Evolutionary conservation across 345 rosid genomes (phyloP), one percentile per base, ranked within the genome.

Genomic region (Rhodamnia argentea): DNA sequence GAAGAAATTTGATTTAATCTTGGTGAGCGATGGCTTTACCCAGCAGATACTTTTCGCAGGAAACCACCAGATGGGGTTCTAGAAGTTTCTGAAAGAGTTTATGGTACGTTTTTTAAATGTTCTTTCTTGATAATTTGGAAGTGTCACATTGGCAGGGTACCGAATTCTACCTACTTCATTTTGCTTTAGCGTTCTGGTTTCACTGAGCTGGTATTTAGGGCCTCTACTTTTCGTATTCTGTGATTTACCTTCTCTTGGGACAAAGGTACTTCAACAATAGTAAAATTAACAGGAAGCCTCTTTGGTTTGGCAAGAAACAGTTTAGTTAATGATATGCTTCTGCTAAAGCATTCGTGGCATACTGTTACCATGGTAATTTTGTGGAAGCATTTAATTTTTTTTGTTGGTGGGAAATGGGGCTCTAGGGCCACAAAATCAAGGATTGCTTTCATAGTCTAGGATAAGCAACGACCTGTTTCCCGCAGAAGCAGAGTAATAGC

Each of bases 41-140:
- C 89, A 94, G 98, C 7, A 95, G 90, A 89, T 87, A 96, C 70
- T 96, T 97, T 86, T 91, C 2, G 91, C 86, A 88, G 91, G 89
- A 95, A 96, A 87, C 98, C 96, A 2, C 98, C 98, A 22, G 98
- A 97, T 87, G 98, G 98, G 5, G 88, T 97, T 89, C 92, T 96
- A 57, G 95, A 97, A 96, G 92, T 96, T 86, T 94, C 90, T 55
- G 98, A 97, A 88, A 90, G 94, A 86, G 93, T 94, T 83, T 95
- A 91, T 87, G 98, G 98, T 96, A 76, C 58, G 92, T 89, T 86
- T 85, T 44, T 74, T 16, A 13, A 5, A 58, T 58, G 3, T 59
- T n/a, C 62, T 11, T 16, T 59, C 70, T 60, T 60, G 70, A 13
- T 60, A 15, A 37, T 51, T 58, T 23, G 32, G 37, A 84, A 88